These are phyloP conservation scores for Quercus robur DNA, from an alignment of 306 rosid species.

Conservation along the genomic window DNA sequence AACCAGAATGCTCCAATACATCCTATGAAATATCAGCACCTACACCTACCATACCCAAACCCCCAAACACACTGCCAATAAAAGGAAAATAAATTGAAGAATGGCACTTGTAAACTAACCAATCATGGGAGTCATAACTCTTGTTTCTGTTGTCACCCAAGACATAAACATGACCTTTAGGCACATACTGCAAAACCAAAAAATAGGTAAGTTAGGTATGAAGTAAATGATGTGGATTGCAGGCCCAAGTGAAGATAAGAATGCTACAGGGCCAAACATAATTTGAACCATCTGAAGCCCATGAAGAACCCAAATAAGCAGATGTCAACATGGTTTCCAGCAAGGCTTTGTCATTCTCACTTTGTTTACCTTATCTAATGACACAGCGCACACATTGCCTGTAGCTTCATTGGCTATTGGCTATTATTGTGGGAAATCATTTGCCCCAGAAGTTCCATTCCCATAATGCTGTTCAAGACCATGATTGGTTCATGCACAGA, in stretches of 20 bases:
- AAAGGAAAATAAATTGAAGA: not conserved
- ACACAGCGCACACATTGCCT: not conserved
- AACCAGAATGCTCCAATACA: not conserved
- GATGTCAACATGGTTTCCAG: not conserved
- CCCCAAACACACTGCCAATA: not conserved
- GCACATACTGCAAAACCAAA: constrained; percentile 62
- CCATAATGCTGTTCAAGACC: not conserved
- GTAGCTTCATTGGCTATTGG: constrained; percentile 2
- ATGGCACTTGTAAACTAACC: constrained; percentile 38
- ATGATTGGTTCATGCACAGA: not conserved
- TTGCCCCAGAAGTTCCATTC: constrained; percentile 1
- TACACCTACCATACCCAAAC: not conserved
- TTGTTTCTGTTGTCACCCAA: constrained; percentile 90
- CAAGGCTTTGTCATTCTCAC: not conserved
- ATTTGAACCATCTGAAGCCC: not conserved
- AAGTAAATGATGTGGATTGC: not conserved
- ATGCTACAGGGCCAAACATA: constrained; percentile 1
- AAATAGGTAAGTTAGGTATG: not conserved
- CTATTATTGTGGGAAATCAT: not conserved
- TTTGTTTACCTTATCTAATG: constrained; percentile 3
- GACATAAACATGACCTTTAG: constrained; percentile 78
- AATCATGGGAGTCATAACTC: constrained; percentile 76
- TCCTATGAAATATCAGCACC: not conserved
- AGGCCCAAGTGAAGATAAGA: not conserved
- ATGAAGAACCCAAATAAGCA: constrained; percentile 4